A percentile compares a stretch with the other conserved stretches of the same genome.
Conservation (phyloP, 306 rosid species). For the Corylus americana region DNA sequence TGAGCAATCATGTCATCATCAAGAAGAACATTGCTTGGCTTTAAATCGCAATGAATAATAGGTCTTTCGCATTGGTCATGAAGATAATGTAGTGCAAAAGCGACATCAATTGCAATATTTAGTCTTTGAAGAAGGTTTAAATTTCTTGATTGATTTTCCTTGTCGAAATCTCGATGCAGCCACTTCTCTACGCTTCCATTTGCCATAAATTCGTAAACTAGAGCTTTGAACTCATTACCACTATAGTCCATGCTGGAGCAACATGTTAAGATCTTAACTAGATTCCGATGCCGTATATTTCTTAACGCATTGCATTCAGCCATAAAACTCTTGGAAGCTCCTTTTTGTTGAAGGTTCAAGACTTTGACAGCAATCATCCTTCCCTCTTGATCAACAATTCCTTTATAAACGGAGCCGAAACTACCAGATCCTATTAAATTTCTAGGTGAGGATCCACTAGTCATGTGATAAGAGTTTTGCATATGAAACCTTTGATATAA, state of each 20-base stretch:
- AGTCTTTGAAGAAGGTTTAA: constrained; percentile 23
- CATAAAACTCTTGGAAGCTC: constrained; percentile 32
- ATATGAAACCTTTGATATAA: constrained; percentile 24
- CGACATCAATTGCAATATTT: constrained; percentile 25
- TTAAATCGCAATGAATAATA: constrained; percentile 21
- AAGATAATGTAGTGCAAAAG: constrained; percentile 22
- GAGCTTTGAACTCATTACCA: no score
- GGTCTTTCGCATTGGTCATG: constrained; percentile 10
- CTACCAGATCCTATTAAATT: constrained; percentile 4
- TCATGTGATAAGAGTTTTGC: constrained; percentile 22
- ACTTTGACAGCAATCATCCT: constrained; percentile 32
- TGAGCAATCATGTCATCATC: constrained; percentile 20
- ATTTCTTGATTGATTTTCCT: neutral
- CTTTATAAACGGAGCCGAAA: constrained; percentile 18
- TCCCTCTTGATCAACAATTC: constrained; percentile 22
- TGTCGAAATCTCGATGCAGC: constrained; percentile 1
- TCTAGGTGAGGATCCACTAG: constrained; percentile 13
- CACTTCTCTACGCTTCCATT: constrained; percentile 40
- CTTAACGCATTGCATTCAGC: no score
- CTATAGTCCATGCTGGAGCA: no score
- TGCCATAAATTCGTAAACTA: constrained; percentile 7
- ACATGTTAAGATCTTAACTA: no score
- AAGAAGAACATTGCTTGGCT: constrained; percentile 25
- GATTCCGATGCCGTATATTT: no score
- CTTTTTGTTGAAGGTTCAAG: constrained; percentile 27